Evolutionary conservation across 2,329 filamentous ascomycete genomes (phyloP).

Genomic region (Cladosporium sp.): DNA sequence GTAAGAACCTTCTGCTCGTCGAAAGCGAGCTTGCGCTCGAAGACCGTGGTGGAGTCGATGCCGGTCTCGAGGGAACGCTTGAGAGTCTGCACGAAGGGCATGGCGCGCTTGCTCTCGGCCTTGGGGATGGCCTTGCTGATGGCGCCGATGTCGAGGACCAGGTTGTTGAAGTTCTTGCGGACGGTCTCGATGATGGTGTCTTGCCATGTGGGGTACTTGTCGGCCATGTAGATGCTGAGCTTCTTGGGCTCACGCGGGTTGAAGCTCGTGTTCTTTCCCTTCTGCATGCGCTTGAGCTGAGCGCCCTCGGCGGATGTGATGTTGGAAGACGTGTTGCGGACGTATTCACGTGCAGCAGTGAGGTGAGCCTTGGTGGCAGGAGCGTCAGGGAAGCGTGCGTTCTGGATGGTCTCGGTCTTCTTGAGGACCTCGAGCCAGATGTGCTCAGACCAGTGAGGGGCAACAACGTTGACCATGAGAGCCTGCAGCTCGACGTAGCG

Average conservation of each 20-base stretch:
- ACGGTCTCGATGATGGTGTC: constrained; percentile 83
- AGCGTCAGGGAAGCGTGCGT: constrained; percentile 71
- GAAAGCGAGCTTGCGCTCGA: constrained; percentile 83
- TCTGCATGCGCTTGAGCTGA: constrained; percentile 85
- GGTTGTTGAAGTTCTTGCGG: constrained; percentile 65
- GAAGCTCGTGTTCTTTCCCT: constrained; percentile 76
- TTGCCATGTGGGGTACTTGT: constrained; percentile 86
- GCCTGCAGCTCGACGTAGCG: constrained; percentile 86
- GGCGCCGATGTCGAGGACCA: constrained; percentile 74
- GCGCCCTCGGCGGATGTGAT: constrained; percentile 83
- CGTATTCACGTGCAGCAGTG: constrained; percentile 78
- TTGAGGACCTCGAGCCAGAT: constrained; percentile 90
- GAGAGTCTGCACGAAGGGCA: constrained; percentile 89
- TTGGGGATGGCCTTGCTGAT: constrained; percentile 78
- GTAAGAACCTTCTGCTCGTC: constrained; percentile 75
- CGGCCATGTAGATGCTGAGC: constrained; percentile 80
- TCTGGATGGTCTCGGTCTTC: constrained; percentile 74
- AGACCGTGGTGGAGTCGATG: constrained; percentile 64
- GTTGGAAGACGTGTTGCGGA: constrained; percentile 70
- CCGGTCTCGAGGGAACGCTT: constrained; percentile 75
- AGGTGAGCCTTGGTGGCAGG: constrained; percentile 66
- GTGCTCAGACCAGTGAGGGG: constrained; percentile 92
- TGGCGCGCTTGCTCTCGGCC: constrained; percentile 93
- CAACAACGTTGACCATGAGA: constrained; percentile 76
- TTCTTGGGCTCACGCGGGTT: too few relatives aligned